Conservation (phyloP, 2,329 filamentous ascomycete species). For the Chalaropsis ovoidea region DNA sequence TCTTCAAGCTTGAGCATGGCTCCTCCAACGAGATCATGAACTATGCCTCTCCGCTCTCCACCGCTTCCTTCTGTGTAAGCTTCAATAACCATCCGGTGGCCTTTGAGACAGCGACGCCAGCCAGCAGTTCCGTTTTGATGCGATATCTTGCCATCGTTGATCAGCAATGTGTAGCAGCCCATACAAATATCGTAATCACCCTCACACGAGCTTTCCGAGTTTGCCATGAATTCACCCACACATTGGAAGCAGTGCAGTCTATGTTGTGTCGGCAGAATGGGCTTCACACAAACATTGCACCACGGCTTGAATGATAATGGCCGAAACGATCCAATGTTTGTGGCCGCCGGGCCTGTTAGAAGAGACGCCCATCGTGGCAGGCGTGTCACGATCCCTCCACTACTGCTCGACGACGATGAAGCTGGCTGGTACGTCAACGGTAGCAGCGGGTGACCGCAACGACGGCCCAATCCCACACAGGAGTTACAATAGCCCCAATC, state of each 20-base stretch:
- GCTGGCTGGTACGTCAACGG: conserved; percentile 56
- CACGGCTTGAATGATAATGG: conserved; percentile 61
- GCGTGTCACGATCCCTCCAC: conserved; percentile 28
- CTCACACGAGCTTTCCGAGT: conserved; percentile 34
- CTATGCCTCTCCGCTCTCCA: conserved; percentile 57
- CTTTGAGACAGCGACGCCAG: conserved; percentile 71
- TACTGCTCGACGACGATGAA: conserved; percentile 27
- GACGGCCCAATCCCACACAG: conserved; percentile 73
- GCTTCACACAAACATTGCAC: conserved; percentile 67
- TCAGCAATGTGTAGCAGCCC: conserved; percentile 62
- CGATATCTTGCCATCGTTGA: conserved; percentile 54
- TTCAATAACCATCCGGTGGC: conserved; percentile 76
- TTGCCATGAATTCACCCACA: conserved; percentile 40
- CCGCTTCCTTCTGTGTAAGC: conserved; percentile 60
- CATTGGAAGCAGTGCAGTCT: conserved; percentile 76
- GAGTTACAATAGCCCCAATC: conserved; percentile 90
- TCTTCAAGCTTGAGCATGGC: conserved; percentile 44
- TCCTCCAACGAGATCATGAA: conserved; percentile 69
- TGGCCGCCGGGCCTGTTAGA: conserved; percentile 39
- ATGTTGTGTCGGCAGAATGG: conserved; percentile 58
- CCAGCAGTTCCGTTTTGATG: conserved; percentile 66
- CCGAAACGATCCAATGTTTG: conserved; percentile 48
- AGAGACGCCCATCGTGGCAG: conserved; percentile 40
- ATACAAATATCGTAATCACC: conserved; percentile 86
- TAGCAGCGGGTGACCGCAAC: conserved; percentile 71